Base-by-base conservation (phyloP, 306 rosid genomes). In the Quillaja saponaria region DNA sequence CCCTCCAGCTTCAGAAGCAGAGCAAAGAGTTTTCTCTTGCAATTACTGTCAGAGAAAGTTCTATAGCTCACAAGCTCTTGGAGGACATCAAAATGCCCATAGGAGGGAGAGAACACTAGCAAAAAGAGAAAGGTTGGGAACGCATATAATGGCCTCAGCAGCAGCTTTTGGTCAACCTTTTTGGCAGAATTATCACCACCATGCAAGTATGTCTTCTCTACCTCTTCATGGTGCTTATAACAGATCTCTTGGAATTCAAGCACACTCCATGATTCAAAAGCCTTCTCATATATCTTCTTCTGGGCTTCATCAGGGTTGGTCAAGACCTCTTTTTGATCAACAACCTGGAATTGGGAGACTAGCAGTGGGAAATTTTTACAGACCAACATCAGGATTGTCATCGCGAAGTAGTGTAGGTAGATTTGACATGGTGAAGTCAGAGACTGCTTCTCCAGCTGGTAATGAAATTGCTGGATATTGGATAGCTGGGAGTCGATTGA, bases 31-130 rank as follows among this genome's bases (percentile, higher is more conserved):
- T 0, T 87, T 87, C 67, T 74, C 95, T 19, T 91, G 96, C 71
- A 91, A 87, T 49, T 91, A 69, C 18, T 91, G 97, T 19, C 81
- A 76, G 56, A 83, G 91, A 66, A 87, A 91, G 47, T 87, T 91
- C 78, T 81, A 78, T 58, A 83, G 89, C 34, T 85, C 96, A 31
- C 95, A 91, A 47, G 96, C 96, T 0, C 80, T 91, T 13, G 95
- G 96, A 4, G 96, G 97, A 4, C 97, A 91, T 82, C 97, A 91
- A 69, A 91, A 91, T 71, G 97, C 96, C 10, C 96, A 91, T 68
- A 91, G 85, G 56, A 80, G 84, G 46, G 97, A 87, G 61, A 81
- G 96, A 48, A 80, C 85, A 65, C 65, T 83, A 7, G 96, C 95
- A 0, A 91, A 85, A 49, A 83, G 86, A 67, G 74, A 80, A 1